Evolutionary conservation across 192 early-diverging fungal genomes (phyloP), one percentile per base, ranked within the genome.

Genomic region (Phlyctochytrium planicorne): DNA sequence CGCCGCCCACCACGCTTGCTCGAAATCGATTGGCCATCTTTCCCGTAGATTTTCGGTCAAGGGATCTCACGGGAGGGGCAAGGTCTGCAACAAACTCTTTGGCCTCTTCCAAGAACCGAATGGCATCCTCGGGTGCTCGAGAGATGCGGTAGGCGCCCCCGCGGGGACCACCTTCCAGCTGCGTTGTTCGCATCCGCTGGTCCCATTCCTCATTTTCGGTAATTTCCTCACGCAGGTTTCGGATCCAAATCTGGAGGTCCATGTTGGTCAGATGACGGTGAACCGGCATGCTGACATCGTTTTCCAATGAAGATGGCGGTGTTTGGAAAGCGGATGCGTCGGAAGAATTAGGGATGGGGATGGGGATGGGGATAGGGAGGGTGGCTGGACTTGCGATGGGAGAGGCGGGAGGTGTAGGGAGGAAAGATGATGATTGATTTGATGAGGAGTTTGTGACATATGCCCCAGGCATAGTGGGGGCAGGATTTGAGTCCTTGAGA

Each of bases 101-200:
- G 2, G 73, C 67, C 30, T 75, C 79, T 14, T 75, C 73, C 34
- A 81, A 62, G 67, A 81, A 81, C 47, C 52, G 33, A 16, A 78
- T n/a, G 2, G 69, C 79, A 50, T 81, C 79, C 17, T 81, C 75
- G 17, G 79, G 79, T 12, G 79, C 63, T n/a, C 68, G 62, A 10
- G 63, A 32, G 63, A 81, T 73, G n/a, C 74, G 70, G 63, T 72
- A 78, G 10, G 72, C 76, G 23, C 76, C 76, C 23, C 79, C 79
- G 14, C 79, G 72, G 2, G 79, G 73, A 0, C 79, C 79, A 24
- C 79, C 79, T 55, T 81, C 79, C 27, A 81, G 64, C 63, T 81
- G 79, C 2, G 74, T 78, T 1, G 75, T 81, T 2, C 69, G 66
- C 79, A 81, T 81, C 6, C 79, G 79, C 2, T 63, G 60, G 30